Evolutionary conservation across 2,329 filamentous ascomycete genomes (phyloP).

Genomic region (Neoarthrinium moseri): DNA sequence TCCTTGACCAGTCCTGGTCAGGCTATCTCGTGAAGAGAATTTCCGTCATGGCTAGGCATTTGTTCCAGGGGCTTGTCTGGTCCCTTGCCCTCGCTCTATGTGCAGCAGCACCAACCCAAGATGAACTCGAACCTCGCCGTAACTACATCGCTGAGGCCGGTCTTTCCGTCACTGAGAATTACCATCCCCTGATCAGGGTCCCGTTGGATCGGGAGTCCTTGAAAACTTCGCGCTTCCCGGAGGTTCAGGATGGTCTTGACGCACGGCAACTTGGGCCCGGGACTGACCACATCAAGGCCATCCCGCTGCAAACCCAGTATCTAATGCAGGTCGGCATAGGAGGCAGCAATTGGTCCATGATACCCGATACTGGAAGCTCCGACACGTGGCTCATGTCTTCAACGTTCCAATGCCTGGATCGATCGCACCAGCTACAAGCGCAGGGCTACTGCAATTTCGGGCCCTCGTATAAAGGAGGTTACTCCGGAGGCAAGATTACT

Average conservation of each 20-base stretch:
- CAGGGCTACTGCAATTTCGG: slow-evolving; percentile 26
- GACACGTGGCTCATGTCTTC: slow-evolving; percentile 28
- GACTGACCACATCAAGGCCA: slow-evolving; percentile 16
- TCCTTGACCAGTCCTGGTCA: background rate
- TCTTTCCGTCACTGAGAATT: slow-evolving; percentile 18
- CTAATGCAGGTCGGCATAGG: slow-evolving; percentile 25
- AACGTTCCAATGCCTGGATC: slow-evolving; percentile 25
- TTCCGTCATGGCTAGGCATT: background rate
- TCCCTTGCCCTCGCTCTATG: slow-evolving; percentile 10
- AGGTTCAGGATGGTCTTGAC: slow-evolving; percentile 10
- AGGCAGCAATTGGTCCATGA: slow-evolving; percentile 22
- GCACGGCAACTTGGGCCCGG: slow-evolving; percentile 16
- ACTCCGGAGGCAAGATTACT: slow-evolving; percentile 25
- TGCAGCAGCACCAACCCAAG: slow-evolving; percentile 13
- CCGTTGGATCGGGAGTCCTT: slow-evolving; percentile 7
- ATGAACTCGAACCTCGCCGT: slow-evolving; percentile 11
- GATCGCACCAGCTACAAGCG: slow-evolving; percentile 14
- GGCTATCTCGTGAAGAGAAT: no score
- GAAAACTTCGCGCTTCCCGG: slow-evolving; percentile 10
- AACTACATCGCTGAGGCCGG: slow-evolving; percentile 17
- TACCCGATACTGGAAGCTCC: slow-evolving; percentile 29
- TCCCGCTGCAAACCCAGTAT: slow-evolving; percentile 26
- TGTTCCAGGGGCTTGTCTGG: slow-evolving; percentile 11
- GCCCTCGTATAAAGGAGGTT: slow-evolving; percentile 24
- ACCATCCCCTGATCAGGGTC: slow-evolving; percentile 16